phyloP scores from a whole-genome alignment of 441 rosid species.

The Syzygium malaccense region DNA sequence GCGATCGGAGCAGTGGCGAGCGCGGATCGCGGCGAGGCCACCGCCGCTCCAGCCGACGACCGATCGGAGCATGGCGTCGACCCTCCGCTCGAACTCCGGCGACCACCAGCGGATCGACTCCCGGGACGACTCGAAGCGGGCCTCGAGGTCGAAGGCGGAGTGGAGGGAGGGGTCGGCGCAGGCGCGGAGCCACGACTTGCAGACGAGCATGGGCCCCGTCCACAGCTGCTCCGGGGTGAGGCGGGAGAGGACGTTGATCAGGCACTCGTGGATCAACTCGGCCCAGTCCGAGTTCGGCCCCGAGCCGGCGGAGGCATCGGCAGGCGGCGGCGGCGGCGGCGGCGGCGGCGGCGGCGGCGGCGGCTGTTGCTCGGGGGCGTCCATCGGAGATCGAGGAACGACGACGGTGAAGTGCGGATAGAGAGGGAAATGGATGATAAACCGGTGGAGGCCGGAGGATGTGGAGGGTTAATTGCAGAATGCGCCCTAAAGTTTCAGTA shows the following conservation, averaged over 20 bases:
- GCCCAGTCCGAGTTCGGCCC: constrained; percentile 36
- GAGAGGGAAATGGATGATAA: not conserved
- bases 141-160: constrained; percentile 48
- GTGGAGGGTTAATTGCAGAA: not conserved
- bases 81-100: constrained; percentile 49
- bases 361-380: not conserved
- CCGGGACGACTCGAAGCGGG: constrained; percentile 29
- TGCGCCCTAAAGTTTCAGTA: not conserved
- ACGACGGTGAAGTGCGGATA: not conserved
- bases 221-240: constrained; percentile 52
- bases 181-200: constrained; percentile 62
- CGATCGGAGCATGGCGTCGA: constrained; percentile 52
- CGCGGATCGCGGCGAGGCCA: constrained; percentile 36
- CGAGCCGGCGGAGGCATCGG: constrained; percentile 4
- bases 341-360: not conserved
- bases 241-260: constrained; percentile 56
- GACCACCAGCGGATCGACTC: constrained; percentile 60
- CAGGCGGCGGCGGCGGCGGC: not conserved
- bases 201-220: constrained; percentile 58
- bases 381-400: not conserved
- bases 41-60: constrained; percentile 45
- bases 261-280: constrained; percentile 59
- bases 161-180: constrained; percentile 55
- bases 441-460: not conserved
- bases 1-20: constrained; percentile 71